Evolutionary conservation across 169 alveolate species (phyloP).

Genomic region (Eimeria acervulina): DNA sequence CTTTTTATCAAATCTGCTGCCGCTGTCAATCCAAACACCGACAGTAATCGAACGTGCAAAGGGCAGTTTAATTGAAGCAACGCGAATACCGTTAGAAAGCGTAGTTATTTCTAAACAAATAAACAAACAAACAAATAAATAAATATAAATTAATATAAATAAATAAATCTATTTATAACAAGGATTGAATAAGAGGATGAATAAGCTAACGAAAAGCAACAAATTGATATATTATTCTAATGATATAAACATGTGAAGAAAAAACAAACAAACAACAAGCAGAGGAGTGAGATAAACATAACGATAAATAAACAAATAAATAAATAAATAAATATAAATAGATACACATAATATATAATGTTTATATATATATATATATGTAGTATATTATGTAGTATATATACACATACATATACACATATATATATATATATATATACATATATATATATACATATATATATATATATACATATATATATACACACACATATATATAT

Average conservation of each 20-base stretch:
- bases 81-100: too few species aligned
- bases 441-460: neutral
- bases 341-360: too few species aligned
- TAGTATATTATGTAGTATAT: neutral
- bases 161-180: neutral
- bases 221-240: too few species aligned
- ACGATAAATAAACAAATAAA: too few species aligned
- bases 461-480: neutral
- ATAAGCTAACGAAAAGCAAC: too few species aligned
- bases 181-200: too few species aligned
- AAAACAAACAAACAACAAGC: too few species aligned
- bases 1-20: constrained; percentile 96
- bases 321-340: too few species aligned
- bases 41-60: constrained; percentile 92
- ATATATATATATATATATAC: neutral
- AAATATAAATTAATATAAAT: neutral
- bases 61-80: too few species aligned
- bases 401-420: neutral
- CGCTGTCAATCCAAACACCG: constrained; percentile 97
- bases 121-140: neutral
- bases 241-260: too few species aligned
- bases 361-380: neutral
- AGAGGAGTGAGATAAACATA: too few species aligned
- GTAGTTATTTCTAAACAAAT: neutral
- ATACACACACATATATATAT: neutral